Conservation (phyloP, 2,329 filamentous ascomycete genomes). For the Corinectria fuckeliana region DNA sequence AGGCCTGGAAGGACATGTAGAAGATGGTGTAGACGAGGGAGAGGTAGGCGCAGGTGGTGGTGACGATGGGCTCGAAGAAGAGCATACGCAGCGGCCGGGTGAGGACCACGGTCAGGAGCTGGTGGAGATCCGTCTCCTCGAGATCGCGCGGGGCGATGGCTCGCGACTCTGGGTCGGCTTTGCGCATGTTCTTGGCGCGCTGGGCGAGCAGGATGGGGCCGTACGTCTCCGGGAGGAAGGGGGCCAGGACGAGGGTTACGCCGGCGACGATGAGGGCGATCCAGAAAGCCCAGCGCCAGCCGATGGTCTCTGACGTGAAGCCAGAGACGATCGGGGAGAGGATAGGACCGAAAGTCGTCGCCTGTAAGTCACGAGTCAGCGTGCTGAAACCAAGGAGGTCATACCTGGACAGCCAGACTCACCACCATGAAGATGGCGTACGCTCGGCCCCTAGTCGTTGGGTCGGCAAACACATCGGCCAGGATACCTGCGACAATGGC, state of each 20-base stretch:
- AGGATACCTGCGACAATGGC: constrained; percentile 68
- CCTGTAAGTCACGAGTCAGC: constrained; percentile 43
- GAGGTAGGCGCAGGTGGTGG: constrained; percentile 72
- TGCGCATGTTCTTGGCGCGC: constrained; percentile 64
- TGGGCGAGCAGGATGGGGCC: constrained; percentile 62
- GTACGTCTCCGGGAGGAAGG: constrained; percentile 71
- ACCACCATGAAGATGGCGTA: constrained; percentile 71
- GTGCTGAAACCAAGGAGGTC: background rate
- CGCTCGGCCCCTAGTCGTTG: constrained; percentile 59
- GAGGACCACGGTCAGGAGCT: constrained; percentile 72
- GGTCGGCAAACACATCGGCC: constrained; percentile 68
- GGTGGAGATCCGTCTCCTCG: constrained; percentile 61
- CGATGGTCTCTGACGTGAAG: constrained; percentile 62
- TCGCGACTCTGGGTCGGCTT: constrained; percentile 55
- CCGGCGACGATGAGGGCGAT: constrained; percentile 73
- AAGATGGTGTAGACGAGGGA: constrained; percentile 72
- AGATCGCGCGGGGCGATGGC: constrained; percentile 69
- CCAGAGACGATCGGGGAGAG: constrained; percentile 70
- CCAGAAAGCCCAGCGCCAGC: constrained; percentile 76
- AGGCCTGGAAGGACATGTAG: constrained; percentile 79
- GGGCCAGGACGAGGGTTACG: constrained; percentile 62
- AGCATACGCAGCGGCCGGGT: constrained; percentile 77
- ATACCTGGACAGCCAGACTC: constrained; percentile 30
- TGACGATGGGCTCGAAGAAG: constrained; percentile 73
- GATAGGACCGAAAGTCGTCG: constrained; percentile 71